Base-by-base conservation (phyloP, 192 early-diverging fungal genomes). In the Entomortierella beljakovae region DNA sequence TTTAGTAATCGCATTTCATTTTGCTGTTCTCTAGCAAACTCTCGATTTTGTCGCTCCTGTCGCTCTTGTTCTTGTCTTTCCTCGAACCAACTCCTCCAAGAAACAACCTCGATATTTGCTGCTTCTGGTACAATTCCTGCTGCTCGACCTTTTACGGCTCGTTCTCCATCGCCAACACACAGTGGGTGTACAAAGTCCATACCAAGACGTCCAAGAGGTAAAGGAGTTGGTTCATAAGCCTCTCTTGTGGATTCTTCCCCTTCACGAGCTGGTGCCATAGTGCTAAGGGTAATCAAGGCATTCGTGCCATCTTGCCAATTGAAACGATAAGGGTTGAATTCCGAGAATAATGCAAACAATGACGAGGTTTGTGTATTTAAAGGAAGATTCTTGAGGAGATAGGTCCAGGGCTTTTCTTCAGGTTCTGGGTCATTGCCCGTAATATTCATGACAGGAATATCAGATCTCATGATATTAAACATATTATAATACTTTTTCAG, bases 391-490 rank as follows among this genome's bases (percentile, higher is more conserved):
- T 56, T 76, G 22, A 94, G 53, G 57, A 84, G 62, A 64, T 88
- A 88, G 23, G 83, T 69, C 37, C 85, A 85, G 26, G 66, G 68
- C 0, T 82, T 85, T 1, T 82, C 73, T 23, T 84, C 80, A 0
- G 68, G 62, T 31, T 80, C 88, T 26, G 70, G 68, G 6, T 88
- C 84, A 18, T 71, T 59, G 1, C 91, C 92, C 6, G 61, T 61
- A 20, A 95, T 53, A 68, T 93, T 74, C 55, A 94, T 46, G 52
- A 72, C 85, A 3, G 83, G 84, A 16, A 90, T 77, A 50, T 92
- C 90, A 29, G 82, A 88, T 28, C 90, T 79, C 90, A 94, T 92
- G 40, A 94, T 59, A 66, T 87, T 86, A 6, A 95, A 32, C 53
- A 88, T 84, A 70, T 93, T 93, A 54, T 86, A 85, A 53, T 66